phyloP scores from a whole-genome alignment of 257 asterid species.

The Primulina tabacum region DNA sequence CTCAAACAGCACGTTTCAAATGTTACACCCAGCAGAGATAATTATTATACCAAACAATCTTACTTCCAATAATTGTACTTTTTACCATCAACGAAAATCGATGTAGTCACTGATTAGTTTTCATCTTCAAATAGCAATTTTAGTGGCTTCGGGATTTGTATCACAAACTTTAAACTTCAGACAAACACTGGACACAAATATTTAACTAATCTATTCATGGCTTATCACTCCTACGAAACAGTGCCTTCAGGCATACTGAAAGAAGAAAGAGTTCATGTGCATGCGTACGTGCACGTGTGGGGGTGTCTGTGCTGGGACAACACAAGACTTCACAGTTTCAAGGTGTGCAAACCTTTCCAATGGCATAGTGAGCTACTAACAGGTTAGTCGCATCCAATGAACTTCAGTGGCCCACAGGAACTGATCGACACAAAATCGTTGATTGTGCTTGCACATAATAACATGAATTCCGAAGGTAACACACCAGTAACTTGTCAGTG shows the following conservation, averaged over 20 bases:
- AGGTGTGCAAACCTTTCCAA: background rate
- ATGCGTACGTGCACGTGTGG: background rate
- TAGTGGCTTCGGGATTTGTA: too few relatives aligned
- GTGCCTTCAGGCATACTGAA: background rate
- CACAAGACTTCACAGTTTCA: background rate
- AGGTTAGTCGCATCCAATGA: background rate
- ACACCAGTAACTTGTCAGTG: conserved; percentile 33
- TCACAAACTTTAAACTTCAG: too few relatives aligned
- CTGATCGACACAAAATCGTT: background rate
- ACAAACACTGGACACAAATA: too few relatives aligned
- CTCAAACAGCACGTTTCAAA: too few relatives aligned
- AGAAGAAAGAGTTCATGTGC: background rate
- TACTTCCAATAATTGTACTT: too few relatives aligned
- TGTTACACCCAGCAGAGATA: too few relatives aligned
- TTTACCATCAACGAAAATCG: too few relatives aligned
- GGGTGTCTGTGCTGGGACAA: background rate
- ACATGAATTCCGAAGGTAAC: background rate
- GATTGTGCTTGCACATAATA: conserved; percentile 12
- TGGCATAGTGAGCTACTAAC: background rate
- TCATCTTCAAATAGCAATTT: too few relatives aligned
- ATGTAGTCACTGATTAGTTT: too few relatives aligned
- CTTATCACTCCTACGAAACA: too few relatives aligned
- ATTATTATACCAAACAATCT: too few relatives aligned
- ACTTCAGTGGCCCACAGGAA: conserved; percentile 8
- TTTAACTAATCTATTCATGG: too few relatives aligned